Conservation (phyloP, 2,329 filamentous ascomycete genomes). For the Alternaria brassicae region DNA sequence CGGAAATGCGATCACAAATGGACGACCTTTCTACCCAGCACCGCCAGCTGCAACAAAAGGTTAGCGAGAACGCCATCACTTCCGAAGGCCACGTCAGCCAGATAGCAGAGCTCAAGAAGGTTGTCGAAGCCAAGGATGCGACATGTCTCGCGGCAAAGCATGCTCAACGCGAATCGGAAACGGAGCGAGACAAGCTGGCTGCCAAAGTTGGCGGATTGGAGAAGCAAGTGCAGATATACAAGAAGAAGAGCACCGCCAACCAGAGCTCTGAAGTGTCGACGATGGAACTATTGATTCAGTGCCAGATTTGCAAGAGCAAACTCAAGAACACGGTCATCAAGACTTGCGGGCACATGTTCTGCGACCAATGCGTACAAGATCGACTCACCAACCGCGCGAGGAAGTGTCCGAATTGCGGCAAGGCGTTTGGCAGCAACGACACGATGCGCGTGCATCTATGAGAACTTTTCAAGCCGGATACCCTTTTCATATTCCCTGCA, state of each 20-base stretch:
- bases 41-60: constrained; percentile 75
- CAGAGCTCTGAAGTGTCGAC: constrained; percentile 83
- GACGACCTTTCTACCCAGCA: constrained; percentile 73
- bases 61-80: constrained; percentile 72
- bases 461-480: background rate
- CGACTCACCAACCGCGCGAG: constrained; percentile 87
- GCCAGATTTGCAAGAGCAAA: constrained; percentile 88
- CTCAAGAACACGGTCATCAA: constrained; percentile 95
- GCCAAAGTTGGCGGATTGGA: constrained; percentile 77
- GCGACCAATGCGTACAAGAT: constrained; percentile 87
- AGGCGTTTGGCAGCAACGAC: constrained; percentile 89
- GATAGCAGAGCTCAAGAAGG: constrained; percentile 74
- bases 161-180: constrained; percentile 66
- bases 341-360: constrained; percentile 94
- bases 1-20: constrained; percentile 81
- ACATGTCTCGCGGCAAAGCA: constrained; percentile 69
- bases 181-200: constrained; percentile 80
- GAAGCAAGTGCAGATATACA: constrained; percentile 86
- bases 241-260: constrained; percentile 80
- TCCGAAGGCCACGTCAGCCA: constrained; percentile 78
- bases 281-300: constrained; percentile 80
- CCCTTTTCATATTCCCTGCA: constrained; percentile 1
- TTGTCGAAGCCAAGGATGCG: constrained; percentile 78
- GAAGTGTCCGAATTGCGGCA: constrained; percentile 94
- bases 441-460: constrained; percentile 68